Evolutionary conservation across 257 asterid genomes (phyloP), one percentile per base, ranked within the genome.

Genomic region (Eustoma russellianum): DNA sequence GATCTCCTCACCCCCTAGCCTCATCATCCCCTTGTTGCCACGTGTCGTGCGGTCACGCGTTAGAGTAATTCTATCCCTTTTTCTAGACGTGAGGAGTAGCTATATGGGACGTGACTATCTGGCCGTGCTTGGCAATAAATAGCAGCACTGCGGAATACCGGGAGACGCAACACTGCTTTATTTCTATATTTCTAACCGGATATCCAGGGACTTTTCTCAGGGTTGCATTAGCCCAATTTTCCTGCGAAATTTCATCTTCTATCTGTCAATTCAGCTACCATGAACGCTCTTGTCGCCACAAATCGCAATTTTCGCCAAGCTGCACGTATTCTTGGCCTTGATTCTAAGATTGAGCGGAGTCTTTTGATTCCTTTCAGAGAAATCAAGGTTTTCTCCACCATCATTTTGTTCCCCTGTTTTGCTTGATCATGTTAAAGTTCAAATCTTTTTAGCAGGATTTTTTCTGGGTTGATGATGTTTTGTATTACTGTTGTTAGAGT

Each of bases 281-380:
- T 91, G 98, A 87, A 87, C 62, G 96, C 98, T 63, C 84, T 91
- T 41, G 96, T 92, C 33, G 96, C 98, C 13, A 91, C 96, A 53
- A 91, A 63, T 54, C 92, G 96, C 34, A 91, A 91, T 64, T 91
- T 91, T 56, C 92, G 93, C 41, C 78, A 82, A 53, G 98, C 98
- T 55, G 77, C 95, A 53, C 92, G 96, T 15, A 77, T 91, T 70
- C 95, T 91, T 4, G 94, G 92, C 14, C 75, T 91, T 10, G 98
- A 91, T 30, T 68, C 90, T 15, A 87, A 77, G 85, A 61, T 91
- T 60, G 97, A 87, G 77, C 80, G 62, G 57, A 84, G 96, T 66
- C 96, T 91, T 50, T 54, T 87, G 80, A 91, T 91, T 68, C 98
- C 98, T 0, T 91, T 84, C 67, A 74, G 98, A 67, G 98, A 91